Conservation (phyloP, 2,329 filamentous ascomycete species). For the Hortaea sp. region DNA sequence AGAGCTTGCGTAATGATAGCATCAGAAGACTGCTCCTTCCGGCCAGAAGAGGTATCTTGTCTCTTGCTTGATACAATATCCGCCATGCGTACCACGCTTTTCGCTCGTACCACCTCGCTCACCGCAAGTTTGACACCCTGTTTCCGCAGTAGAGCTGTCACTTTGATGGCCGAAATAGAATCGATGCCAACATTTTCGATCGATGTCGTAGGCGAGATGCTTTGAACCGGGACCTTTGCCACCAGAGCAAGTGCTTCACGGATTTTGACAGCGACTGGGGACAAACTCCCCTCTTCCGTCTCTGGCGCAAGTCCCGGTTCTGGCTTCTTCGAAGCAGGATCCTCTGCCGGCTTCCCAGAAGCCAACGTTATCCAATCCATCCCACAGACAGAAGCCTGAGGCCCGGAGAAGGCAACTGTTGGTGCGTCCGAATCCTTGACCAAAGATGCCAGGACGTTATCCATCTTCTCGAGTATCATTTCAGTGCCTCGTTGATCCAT, state of each 20-base stretch:
- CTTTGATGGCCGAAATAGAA: constrained; percentile 84
- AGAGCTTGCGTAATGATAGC: constrained; percentile 11
- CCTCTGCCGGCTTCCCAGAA: background rate
- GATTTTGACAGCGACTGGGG: constrained; percentile 21
- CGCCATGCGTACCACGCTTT: constrained; percentile 57
- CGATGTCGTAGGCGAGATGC: constrained; percentile 52
- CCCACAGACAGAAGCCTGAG: constrained; percentile 55
- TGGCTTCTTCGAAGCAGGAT: background rate
- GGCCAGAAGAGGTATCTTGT: background rate
- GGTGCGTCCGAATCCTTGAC: constrained; percentile 39
- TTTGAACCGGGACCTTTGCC: constrained; percentile 47
- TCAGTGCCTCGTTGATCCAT: constrained; percentile 38
- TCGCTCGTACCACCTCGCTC: constrained; percentile 58
- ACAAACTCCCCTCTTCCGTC: background rate
- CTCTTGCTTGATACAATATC: constrained; percentile 14
- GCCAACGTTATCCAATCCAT: constrained; percentile 36
- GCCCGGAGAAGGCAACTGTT: constrained; percentile 44
- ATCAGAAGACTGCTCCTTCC: constrained; percentile 25
- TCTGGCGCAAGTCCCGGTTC: background rate
- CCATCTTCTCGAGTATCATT: constrained; percentile 48
- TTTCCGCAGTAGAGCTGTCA: constrained; percentile 59
- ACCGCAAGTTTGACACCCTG: constrained; percentile 54
- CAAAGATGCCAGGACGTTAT: constrained; percentile 49
- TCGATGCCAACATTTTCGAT: constrained; percentile 83
- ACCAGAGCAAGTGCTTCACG: constrained; percentile 42